Conservation (phyloP, 2,329 filamentous ascomycete genomes). For the Diaporthe sp. region DNA sequence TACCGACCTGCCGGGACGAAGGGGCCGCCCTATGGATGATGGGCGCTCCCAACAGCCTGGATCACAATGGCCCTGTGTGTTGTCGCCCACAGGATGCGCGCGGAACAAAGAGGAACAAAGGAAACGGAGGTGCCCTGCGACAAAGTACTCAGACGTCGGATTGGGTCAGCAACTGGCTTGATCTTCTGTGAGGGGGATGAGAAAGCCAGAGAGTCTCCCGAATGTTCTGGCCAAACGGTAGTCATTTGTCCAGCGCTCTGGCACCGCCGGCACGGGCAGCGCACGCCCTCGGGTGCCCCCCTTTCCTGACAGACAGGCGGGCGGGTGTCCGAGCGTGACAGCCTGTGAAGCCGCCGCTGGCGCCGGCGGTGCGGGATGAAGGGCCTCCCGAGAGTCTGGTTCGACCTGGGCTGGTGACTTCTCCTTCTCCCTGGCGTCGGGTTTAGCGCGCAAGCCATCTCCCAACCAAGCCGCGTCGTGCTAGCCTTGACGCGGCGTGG, state of each 20-base stretch:
- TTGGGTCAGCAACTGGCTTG: background rate
- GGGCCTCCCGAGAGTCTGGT: conserved; percentile 21
- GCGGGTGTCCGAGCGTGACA: background rate
- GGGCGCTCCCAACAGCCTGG: conserved; percentile 29
- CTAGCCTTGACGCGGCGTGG: conserved; percentile 9
- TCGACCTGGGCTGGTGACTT: background rate
- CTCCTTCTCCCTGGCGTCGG: background rate
- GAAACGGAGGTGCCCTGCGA: background rate
- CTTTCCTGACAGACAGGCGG: background rate
- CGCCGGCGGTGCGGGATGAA: conserved; percentile 19
- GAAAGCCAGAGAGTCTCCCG: conserved; percentile 2
- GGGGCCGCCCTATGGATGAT: background rate
- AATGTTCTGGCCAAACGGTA: conserved; percentile 22
- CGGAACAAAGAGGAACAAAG: conserved; percentile 1
- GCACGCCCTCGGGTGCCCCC: background rate
- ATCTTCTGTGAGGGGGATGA: background rate
- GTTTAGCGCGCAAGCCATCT: background rate
- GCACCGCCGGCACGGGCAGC: background rate
- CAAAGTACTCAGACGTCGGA: background rate
- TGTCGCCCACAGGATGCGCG: conserved; percentile 9
- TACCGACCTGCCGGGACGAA: background rate
- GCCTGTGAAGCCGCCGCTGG: conserved; percentile 24
- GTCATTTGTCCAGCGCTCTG: background rate
- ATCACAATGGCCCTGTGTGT: background rate
- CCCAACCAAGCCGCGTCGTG: background rate